Base-by-base conservation (phyloP, 176 grass and related monocot species). In the Eleusine coracana region DNA sequence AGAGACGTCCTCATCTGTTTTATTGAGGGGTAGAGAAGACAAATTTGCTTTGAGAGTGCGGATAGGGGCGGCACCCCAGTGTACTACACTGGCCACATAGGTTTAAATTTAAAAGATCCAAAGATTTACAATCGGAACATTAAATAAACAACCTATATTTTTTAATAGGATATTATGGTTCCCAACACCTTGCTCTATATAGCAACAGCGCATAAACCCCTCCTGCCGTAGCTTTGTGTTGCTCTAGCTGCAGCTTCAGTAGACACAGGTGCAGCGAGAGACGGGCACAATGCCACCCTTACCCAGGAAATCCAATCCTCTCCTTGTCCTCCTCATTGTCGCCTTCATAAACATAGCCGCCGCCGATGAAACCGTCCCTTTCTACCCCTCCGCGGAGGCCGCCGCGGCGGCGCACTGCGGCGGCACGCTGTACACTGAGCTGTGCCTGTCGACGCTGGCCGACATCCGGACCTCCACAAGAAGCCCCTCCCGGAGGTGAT, bases 361-460 rank as follows among this genome's bases (percentile, higher is more conserved):
- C 1, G 78, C 73, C 75, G 25, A 1, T 7, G 77, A 3, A 42
- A 74, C 77, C 0, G 85, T 62, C 65, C 74, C 74, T 12, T 82
- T 90, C 79, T 83, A 90, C 61, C 70, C 85, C 2, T 58, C 86
- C 0, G 81, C 77, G 49, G 89, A 65, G 81, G 66, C 78, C 13
- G 85, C 81, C 15, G 88, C 88, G 0, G 78, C 83, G 7, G 61
- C 78, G 68, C 88, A 97, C 71, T 97, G 94, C 71, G 86, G 87
- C 10, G 94, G 92, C 41, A 92, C 94, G 60, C 87, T 97, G 7
- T 94, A 97, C 77, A 77, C 83, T 1, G 90, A 92, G 1, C 66
- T 97, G 3, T 97, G 94, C 79, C 49, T 61, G 51, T 90, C 94
- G 17, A 92, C 94, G 1, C 92, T 97, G 4, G 70, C 92, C 28